These are phyloP conservation scores for Metschnikowia anglica DNA, from an alignment of 805 yeast genomes.

Conservation along the genomic window DNA sequence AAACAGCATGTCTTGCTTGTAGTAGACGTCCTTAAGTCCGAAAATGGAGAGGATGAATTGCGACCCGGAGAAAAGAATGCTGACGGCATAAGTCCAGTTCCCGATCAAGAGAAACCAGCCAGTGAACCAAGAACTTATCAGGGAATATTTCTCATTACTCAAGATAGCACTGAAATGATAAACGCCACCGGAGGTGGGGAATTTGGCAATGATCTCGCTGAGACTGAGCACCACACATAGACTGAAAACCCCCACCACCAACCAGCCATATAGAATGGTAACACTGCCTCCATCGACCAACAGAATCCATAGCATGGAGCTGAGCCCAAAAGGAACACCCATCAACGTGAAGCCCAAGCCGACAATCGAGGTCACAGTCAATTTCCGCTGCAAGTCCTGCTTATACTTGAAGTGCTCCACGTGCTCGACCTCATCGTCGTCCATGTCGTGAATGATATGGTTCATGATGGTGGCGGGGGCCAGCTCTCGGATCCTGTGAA, in stretches of 20 bases:
- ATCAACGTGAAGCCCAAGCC: conserved; percentile 78
- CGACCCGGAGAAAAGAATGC: conserved; percentile 73
- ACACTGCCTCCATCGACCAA: conserved; percentile 75
- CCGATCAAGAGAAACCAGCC: conserved; percentile 77
- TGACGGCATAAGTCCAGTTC: conserved; percentile 73
- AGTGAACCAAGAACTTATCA: conserved; percentile 68
- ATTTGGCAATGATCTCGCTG: conserved; percentile 75
- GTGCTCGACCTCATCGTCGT: conserved; percentile 51
- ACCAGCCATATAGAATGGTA: conserved; percentile 74
- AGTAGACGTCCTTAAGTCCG: conserved; percentile 58
- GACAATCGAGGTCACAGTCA: conserved; percentile 66
- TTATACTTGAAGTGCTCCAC: conserved; percentile 74
- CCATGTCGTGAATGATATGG: conserved; percentile 20
- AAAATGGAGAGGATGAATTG: conserved; percentile 68
- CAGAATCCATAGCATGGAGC: conserved; percentile 70
- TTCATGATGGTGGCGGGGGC: conserved; percentile 21
- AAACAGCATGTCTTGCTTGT: conserved; percentile 54
- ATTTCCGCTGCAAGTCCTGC: conserved; percentile 65
- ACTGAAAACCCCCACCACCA: conserved; percentile 62
- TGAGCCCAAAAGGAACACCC: conserved; percentile 80
- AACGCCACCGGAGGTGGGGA: conserved; percentile 73
- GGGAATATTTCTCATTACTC: conserved; percentile 56
- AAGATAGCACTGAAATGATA: conserved; percentile 76
- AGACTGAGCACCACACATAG: conserved; percentile 66
- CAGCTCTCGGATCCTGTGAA: conserved; percentile 18